Evolutionary conservation across 2,329 filamentous ascomycete species (phyloP).

Genomic region (Pezicula neosporulosa): DNA sequence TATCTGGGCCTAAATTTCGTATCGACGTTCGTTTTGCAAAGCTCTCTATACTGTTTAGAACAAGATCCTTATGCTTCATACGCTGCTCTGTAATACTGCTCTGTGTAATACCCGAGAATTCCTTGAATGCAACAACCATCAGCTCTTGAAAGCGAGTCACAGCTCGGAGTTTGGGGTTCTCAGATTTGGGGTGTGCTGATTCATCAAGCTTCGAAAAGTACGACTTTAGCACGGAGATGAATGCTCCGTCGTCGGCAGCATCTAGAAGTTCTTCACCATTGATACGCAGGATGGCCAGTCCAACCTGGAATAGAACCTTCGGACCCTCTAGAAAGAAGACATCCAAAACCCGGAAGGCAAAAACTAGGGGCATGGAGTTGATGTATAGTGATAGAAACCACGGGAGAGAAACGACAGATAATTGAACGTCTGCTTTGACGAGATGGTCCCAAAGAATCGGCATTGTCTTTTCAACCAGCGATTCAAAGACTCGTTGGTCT

Average conservation of each 20-base stretch:
- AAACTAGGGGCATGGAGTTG: constrained; percentile 98
- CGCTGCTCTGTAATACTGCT: constrained; percentile 86
- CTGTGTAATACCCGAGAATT: constrained; percentile 94
- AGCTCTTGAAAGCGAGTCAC: constrained; percentile 97
- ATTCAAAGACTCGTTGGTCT: constrained; percentile 97
- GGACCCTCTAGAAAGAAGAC: constrained; percentile 98
- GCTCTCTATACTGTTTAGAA: constrained; percentile 92
- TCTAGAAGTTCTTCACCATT: constrained; percentile 96
- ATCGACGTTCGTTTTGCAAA: constrained; percentile 97
- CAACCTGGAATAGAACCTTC: constrained; percentile 95
- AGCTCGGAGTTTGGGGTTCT: constrained; percentile 89
- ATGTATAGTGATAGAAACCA: constrained; percentile 99
- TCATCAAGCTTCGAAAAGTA: constrained; percentile 94
- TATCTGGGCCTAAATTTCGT: constrained; percentile 90
- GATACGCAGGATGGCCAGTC: constrained; percentile 91
- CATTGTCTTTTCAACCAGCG: constrained; percentile 98
- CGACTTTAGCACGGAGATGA: constrained; percentile 91
- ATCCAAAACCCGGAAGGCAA: constrained; percentile 93
- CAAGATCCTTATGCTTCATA: constrained; percentile 88
- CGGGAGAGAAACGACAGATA: constrained; percentile 93
- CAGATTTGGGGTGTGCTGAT: constrained; percentile 91
- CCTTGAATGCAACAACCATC: constrained; percentile 99
- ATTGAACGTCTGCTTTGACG: constrained; percentile 93
- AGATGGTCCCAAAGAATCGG: constrained; percentile 97
- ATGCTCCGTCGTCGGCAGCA: constrained; percentile 89